Base-by-base conservation (phyloP, 768 basidiomycete genomes). In the Pleurotus cornucopiae region DNA sequence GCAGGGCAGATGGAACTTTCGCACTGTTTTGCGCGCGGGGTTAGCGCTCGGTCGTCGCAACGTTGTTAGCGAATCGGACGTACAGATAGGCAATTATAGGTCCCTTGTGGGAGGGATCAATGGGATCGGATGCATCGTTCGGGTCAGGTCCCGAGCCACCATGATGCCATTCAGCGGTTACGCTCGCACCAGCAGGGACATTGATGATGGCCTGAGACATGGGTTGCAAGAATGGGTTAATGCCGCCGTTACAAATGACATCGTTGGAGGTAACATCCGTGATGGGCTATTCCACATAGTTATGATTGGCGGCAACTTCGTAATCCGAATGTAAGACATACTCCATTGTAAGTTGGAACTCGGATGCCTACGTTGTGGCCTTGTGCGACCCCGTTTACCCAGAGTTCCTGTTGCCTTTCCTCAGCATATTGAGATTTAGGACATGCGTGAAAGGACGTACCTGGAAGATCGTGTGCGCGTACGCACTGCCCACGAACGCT, bases 211-310 rank as follows among this genome's bases (percentile, higher is more conserved):
- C 67, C 20, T 64, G 66, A 4, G 78, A 80, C 9, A 81, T 64
- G 7, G 79, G 80, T 56, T 71, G 68, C 47, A 74, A 73, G 64
- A 79, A 81, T 3, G 79, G 80, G 63, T 82, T 83, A 60, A 80
- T 79, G 12, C 80, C 81, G 20, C 82, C 80, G 49, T 84, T 84
- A 73, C 83, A 84, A 56, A 83, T 83, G 41, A 76, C 53, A 60
- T 77, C 77, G 66, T 80, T 80, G 1, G 79, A 80, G 6, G 74
- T 80, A 12, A 84, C 80, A 62, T 84, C 78, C 13, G 66, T 80
- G 57, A 85, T 81, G 13, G 82, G 81, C 81, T 82, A 52, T 20
- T 51, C 11, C 47, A 37, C 21, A 11, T 20, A 48, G 13, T 46
- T 37, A 40, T 9, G 51, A 40, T 25, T 25, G 7, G 9, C 11